A percentile compares a stretch with the other conserved stretches of the same genome.
Conservation (phyloP, 306 rosid genomes). For the barrel medic (Medicago truncatula) region DNA sequence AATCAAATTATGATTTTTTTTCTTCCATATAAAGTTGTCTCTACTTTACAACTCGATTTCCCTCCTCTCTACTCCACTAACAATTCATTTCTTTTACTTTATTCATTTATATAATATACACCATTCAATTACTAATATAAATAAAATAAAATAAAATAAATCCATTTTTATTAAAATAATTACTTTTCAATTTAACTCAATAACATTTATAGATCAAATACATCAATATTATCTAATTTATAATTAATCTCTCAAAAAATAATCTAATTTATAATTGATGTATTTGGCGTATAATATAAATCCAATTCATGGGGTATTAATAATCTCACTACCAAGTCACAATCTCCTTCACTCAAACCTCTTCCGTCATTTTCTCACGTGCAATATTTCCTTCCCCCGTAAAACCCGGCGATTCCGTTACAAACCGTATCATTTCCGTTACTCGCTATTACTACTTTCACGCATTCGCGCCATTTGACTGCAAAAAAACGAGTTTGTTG, state of each 20-base stretch:
- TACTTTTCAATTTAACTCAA: too few species aligned
- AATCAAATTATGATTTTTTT: neutral
- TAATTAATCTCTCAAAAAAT: too few species aligned
- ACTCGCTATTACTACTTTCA: constrained; percentile 12
- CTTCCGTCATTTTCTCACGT: constrained; percentile 40
- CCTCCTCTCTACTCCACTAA: neutral
- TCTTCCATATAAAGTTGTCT: neutral
- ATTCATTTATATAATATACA: neutral
- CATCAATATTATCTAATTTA: too few species aligned
- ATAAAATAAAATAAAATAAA: too few species aligned
- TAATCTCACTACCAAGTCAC: constrained; percentile 3
- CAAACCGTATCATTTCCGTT: constrained; percentile 4
- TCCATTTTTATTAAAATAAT: too few species aligned
- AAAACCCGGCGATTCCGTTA: constrained; percentile 36
- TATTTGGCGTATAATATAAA: too few species aligned
- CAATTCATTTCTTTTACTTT: neutral
- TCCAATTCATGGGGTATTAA: too few species aligned
- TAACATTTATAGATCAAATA: too few species aligned
- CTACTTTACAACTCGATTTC: constrained; percentile 5
- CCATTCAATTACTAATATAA: too few species aligned
- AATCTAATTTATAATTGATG: too few species aligned
- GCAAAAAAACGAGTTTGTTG: neutral
- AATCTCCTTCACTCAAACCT: constrained; percentile 27
- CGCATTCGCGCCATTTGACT: constrained; percentile 37
- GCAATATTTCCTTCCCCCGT: constrained; percentile 36